Conservation (phyloP, 768 basidiomycete genomes). For the Mycena olivaceomarginata region DNA sequence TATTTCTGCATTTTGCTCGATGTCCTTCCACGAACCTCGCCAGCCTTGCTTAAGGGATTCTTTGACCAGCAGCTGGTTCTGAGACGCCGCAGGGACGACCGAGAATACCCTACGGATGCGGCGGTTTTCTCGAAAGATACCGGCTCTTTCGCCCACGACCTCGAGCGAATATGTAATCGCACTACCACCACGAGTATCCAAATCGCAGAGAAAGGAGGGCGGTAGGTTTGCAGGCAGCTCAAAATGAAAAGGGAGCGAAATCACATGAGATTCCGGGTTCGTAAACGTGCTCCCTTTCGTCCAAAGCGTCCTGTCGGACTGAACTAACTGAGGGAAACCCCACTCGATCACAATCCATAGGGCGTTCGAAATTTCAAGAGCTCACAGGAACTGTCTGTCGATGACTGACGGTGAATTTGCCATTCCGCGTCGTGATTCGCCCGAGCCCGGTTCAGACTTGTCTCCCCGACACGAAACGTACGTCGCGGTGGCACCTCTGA, state of each 20-base stretch:
- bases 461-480: not conserved
- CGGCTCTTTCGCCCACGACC: constrained; percentile 30
- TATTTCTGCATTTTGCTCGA: not conserved
- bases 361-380: not conserved
- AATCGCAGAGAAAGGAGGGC: constrained; percentile 28
- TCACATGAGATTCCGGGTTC: constrained; percentile 1
- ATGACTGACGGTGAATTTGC: constrained; percentile 1
- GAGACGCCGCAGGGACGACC: constrained; percentile 19
- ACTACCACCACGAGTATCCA: not conserved
- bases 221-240: constrained; percentile 9
- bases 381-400: constrained; percentile 18
- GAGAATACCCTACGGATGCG: constrained; percentile 29
- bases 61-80: constrained; percentile 11
- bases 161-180: constrained; percentile 31
- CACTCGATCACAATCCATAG: not conserved
- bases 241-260: constrained; percentile 33
- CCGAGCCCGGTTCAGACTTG: not conserved
- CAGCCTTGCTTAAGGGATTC: constrained; percentile 32
- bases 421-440: constrained; percentile 15
- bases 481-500: constrained; percentile 22
- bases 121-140: constrained; percentile 27
- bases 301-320: constrained; percentile 6
- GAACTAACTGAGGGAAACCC: constrained; percentile 4
- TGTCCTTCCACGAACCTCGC: constrained; percentile 6
- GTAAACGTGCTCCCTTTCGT: constrained; percentile 14